Evolutionary conservation across 441 rosid species (phyloP).

Genomic region (Eruca vesicaria): DNA sequence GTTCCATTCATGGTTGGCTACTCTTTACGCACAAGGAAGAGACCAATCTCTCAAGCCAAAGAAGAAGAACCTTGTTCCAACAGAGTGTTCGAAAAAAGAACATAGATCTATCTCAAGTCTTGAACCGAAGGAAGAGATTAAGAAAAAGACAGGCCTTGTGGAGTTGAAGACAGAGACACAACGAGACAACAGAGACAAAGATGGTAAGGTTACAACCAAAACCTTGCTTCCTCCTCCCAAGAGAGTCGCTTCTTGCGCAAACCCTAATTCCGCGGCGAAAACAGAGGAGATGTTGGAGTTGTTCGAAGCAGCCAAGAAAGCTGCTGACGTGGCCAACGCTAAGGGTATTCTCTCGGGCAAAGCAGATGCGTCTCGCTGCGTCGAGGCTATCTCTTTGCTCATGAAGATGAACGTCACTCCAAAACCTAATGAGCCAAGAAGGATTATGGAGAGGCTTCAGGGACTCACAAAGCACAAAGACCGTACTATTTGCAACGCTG

Average conservation of each 20-base stretch:
- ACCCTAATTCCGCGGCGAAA: not conserved
- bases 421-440: not conserved
- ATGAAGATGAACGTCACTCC: not conserved
- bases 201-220: not conserved
- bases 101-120: not conserved
- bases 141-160: not conserved
- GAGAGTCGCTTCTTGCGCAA: not conserved
- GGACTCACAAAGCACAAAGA: constrained; percentile 13
- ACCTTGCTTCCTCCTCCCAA: not conserved
- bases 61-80: not conserved
- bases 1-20: not conserved
- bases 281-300: constrained; percentile 1
- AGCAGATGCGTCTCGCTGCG: constrained; percentile 1
- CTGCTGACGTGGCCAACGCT: not conserved
- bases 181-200: not conserved
- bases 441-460: constrained; percentile 15
- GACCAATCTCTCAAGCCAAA: not conserved
- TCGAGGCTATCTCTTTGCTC: constrained; percentile 8
- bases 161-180: not conserved
- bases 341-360: not conserved
- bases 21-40: not conserved
- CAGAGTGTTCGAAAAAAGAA: not conserved
- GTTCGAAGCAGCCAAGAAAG: constrained; percentile 9
- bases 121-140: not conserved
- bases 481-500: not conserved